These are phyloP conservation scores for Bassia scoparia DNA, from an alignment of 148 eudicot genomes.

Conservation along the genomic window DNA sequence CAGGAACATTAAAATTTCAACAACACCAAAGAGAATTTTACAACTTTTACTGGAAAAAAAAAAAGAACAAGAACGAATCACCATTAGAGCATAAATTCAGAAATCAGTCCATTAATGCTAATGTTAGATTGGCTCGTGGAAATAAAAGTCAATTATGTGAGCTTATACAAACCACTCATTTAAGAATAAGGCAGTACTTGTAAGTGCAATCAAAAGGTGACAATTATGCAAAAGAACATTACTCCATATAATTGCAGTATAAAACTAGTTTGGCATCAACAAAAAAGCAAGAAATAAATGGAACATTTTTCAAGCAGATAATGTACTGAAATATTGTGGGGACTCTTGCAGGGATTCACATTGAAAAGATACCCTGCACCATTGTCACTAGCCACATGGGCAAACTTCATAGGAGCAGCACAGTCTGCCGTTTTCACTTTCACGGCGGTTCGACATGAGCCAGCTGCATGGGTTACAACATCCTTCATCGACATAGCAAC, in stretches of 20 bases:
- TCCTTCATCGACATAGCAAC: constrained; percentile 38
- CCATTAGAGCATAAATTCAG: background rate
- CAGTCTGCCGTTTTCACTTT: constrained; percentile 42
- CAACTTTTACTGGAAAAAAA: background rate
- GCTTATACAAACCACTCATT: background rate
- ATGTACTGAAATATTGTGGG: background rate
- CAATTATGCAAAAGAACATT: background rate
- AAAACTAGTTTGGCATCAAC: background rate
- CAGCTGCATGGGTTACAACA: constrained; percentile 27
- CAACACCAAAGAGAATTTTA: background rate
- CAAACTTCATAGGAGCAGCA: constrained; percentile 48
- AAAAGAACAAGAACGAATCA: background rate
- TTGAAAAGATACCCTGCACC: constrained; percentile 48
- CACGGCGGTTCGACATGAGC: constrained; percentile 33
- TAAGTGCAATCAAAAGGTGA: background rate
- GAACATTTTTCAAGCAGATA: constrained; percentile 7
- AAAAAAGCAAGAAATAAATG: background rate
- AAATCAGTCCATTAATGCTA: background rate
- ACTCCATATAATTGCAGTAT: background rate
- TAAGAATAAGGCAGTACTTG: background rate
- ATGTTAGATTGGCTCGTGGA: background rate
- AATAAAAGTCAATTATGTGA: background rate
- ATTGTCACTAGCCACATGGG: constrained; percentile 44
- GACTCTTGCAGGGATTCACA: constrained; percentile 34
- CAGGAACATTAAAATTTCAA: background rate